These are phyloP conservation scores for Adansonia madagascariensis DNA, from an alignment of 441 rosid species.

Conservation along the genomic window DNA sequence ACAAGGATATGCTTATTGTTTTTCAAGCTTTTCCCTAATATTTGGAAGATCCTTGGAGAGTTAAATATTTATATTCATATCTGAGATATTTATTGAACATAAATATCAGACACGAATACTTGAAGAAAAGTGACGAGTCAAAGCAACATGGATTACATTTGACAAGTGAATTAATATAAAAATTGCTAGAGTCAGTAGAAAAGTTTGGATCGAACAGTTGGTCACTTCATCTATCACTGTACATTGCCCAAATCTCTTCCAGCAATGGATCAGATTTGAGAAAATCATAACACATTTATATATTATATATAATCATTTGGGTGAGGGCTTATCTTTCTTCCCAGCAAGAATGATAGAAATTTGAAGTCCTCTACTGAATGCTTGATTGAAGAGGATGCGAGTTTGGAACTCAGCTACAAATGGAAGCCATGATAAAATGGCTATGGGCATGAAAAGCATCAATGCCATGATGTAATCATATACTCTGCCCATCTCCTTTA, in stretches of 20 bases:
- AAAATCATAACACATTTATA: background rate
- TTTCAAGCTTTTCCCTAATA: too few species aligned
- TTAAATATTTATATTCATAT: too few species aligned
- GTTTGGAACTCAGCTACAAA: conserved; percentile 87
- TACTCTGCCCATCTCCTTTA: conserved; percentile 86
- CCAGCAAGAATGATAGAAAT: conserved; percentile 85
- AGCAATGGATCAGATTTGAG: background rate
- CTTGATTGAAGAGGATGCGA: conserved; percentile 94
- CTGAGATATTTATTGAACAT: too few species aligned
- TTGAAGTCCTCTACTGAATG: conserved; percentile 90
- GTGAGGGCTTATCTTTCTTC: conserved; percentile 49
- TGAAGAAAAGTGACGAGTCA: too few species aligned
- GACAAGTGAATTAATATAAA: background rate
- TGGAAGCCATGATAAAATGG: conserved; percentile 85
- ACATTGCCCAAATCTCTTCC: background rate
- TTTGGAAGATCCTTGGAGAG: too few species aligned
- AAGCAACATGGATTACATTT: too few species aligned
- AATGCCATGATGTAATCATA: conserved; percentile 90
- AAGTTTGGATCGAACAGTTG: background rate
- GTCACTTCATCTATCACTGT: background rate
- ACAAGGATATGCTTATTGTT: too few species aligned
- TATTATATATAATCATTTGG: conserved; percentile 1
- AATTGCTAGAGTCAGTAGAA: background rate
- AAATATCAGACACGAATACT: too few species aligned
- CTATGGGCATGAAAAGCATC: conserved; percentile 66